Evolutionary conservation across 2,329 filamentous ascomycete species (phyloP), one percentile per base, ranked within the genome.

Genomic region (Diaporthe vexans): DNA sequence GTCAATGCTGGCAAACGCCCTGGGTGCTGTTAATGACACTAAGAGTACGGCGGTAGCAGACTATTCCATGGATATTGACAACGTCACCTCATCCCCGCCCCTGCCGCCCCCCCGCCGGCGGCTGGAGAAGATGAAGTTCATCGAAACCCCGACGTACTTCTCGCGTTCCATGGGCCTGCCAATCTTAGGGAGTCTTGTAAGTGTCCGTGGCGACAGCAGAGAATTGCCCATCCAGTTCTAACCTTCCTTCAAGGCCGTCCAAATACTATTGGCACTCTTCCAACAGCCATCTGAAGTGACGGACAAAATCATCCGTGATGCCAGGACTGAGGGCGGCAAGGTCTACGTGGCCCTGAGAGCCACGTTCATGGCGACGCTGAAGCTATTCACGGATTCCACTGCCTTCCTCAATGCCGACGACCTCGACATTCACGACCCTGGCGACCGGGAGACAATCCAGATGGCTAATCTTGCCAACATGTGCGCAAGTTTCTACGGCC

Each of bases 401-500:
- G 77, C 79, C 0, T 78, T 84, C 0, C 77, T 85, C 7, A 81
- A 79, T 24, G 78, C 81, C 4, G 83, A 84, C 61, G 83, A 84
- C 56, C 78, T 85, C 2, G 83, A 83, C 9, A 83, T 85, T 57
- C 81, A 79, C 72, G 82, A 84, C 69, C 78, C 80, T 11, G 82
- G 81, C 11, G 82, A 84, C 74, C 80, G 81, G 58, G 82, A 84
- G 74, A 83, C 82, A 2, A 81, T 89, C 29, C 84, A 86, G 54
- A 82, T 89, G 76, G 83, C 85, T 13, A 89, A 89, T 74, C 81
- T 89, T 73, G 86, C 87, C 4, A 85, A 86, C 51, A 83, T 88
- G 48, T 76, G 73, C 33, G 69, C 75, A 8, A 71, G 57, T 15
- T 75, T 75, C 15, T 75, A 75, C 29, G 75, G 75, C 21, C 73